Evolutionary conservation across 208 protist species (phyloP).

Genomic region (Crithidia acanthocephali): DNA sequence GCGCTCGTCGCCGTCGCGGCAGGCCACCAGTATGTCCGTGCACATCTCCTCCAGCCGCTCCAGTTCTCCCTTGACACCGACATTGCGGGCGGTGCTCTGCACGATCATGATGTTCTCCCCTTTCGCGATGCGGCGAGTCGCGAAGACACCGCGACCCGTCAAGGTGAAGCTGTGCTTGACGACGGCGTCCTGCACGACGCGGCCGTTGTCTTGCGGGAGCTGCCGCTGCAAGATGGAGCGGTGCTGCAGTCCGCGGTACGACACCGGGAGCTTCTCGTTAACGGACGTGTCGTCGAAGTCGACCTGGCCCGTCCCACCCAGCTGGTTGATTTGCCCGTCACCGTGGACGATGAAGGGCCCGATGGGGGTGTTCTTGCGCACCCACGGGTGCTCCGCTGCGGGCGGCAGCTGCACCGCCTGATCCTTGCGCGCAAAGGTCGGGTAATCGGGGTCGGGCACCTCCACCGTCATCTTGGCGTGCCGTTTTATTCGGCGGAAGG

Average conservation of each 20-base stretch:
- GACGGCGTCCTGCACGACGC: constrained; percentile 67
- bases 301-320: constrained; percentile 81
- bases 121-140: constrained; percentile 64
- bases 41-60: constrained; percentile 85
- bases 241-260: constrained; percentile 78
- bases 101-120: constrained; percentile 89
- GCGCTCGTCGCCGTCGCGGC: constrained; percentile 30
- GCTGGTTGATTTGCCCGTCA: constrained; percentile 73
- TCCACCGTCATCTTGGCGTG: constrained; percentile 60
- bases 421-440: constrained; percentile 62
- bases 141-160: constrained; percentile 86
- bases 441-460: constrained; percentile 53
- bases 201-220: constrained; percentile 78
- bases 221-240: constrained; percentile 51
- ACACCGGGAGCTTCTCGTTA: constrained; percentile 34
- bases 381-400: constrained; percentile 73
- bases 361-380: constrained; percentile 65
- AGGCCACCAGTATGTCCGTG: constrained; percentile 30
- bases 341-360: constrained; percentile 82
- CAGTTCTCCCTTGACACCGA: constrained; percentile 81
- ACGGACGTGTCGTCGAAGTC: constrained; percentile 68
- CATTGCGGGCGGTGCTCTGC: constrained; percentile 72
- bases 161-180: constrained; percentile 79
- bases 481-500: constrained; percentile 72
- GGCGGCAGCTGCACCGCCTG: constrained; percentile 59